These are phyloP conservation scores for Sclerotinia trifoliorum DNA, from an alignment of 2,329 filamentous ascomycete species.

Conservation along the genomic window DNA sequence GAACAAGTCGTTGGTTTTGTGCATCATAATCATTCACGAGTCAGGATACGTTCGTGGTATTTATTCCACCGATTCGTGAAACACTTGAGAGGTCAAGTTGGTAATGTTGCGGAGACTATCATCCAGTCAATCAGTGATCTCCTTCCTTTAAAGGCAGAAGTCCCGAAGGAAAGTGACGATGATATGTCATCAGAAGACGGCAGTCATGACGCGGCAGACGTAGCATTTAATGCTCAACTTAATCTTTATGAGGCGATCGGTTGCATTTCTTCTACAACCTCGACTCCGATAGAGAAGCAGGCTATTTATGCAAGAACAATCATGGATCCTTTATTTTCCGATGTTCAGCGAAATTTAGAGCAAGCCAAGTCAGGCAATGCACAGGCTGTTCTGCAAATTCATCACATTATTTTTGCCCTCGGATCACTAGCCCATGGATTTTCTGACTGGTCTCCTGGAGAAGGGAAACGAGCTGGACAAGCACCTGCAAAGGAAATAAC, in stretches of 20 bases:
- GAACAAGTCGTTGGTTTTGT: conserved; percentile 90
- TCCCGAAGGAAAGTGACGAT: conserved; percentile 73
- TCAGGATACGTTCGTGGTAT: conserved; percentile 93
- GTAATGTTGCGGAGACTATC: conserved; percentile 85
- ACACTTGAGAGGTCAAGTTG: conserved; percentile 78
- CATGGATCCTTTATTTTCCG: conserved; percentile 84
- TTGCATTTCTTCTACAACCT: conserved; percentile 78
- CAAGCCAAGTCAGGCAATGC: conserved; percentile 78
- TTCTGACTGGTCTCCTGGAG: conserved; percentile 77
- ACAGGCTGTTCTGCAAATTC: conserved; percentile 81
- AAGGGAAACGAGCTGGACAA: conserved; percentile 45
- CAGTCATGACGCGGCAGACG: conserved; percentile 84
- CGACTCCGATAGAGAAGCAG: conserved; percentile 80
- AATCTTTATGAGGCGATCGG: conserved; percentile 95
- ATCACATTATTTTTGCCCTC: conserved; percentile 94
- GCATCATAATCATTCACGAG: conserved; percentile 82
- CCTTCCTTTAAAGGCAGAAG: conserved; percentile 84
- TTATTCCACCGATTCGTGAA: conserved; percentile 91
- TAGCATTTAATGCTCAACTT: conserved; percentile 85
- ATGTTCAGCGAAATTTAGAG: conserved; percentile 77
- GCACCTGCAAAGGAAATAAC: conserved; percentile 65
- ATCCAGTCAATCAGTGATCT: conserved; percentile 88
- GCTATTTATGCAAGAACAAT: conserved; percentile 83
- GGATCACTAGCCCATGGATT: conserved; percentile 91
- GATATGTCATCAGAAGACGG: conserved; percentile 96